Evolutionary conservation across 495 filamentous ascomycete genomes (phyloP).

Genomic region (Talaromyces trachyspermus): DNA sequence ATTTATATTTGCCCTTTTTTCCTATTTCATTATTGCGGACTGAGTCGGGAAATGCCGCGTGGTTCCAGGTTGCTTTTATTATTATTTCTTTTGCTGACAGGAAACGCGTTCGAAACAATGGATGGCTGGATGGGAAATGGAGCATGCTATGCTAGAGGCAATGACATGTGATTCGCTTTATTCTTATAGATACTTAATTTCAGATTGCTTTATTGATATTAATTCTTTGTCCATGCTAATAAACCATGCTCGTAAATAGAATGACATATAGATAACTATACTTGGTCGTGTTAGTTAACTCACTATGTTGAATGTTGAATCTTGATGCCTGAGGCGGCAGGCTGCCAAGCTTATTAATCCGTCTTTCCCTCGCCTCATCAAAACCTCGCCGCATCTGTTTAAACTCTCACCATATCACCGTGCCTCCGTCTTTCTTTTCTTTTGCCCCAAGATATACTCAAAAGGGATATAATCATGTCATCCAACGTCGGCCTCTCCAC

Average conservation of each 20-base stretch:
- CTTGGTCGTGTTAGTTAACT: no score
- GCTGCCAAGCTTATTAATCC: no score
- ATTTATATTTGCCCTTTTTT: no score
- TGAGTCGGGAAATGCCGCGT: constrained; percentile 1
- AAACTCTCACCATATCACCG: no score
- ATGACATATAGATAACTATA: no score
- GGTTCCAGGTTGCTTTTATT: constrained; percentile 5
- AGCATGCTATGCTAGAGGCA: constrained; percentile 6
- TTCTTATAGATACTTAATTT: constrained; percentile 10
- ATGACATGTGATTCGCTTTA: constrained; percentile 7
- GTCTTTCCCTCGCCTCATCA: no score
- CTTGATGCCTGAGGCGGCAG: no score
- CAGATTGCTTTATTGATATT: constrained; percentile 7
- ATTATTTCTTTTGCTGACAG: not conserved
- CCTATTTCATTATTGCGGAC: not conserved
- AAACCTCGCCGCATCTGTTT: no score
- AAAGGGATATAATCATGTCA: constrained; percentile 53
- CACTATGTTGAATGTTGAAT: no score
- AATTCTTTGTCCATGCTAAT: no score
- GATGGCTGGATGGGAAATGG: constrained; percentile 3
- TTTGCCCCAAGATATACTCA: not conserved
- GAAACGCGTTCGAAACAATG: constrained; percentile 1
- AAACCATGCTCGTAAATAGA: no score
- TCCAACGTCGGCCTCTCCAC: constrained; percentile 97
- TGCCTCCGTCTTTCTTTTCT: not conserved